Evolutionary conservation across 2,329 filamentous ascomycete genomes (phyloP), one percentile per base, ranked within the genome.

Genomic region (Clarireedia paspali): DNA sequence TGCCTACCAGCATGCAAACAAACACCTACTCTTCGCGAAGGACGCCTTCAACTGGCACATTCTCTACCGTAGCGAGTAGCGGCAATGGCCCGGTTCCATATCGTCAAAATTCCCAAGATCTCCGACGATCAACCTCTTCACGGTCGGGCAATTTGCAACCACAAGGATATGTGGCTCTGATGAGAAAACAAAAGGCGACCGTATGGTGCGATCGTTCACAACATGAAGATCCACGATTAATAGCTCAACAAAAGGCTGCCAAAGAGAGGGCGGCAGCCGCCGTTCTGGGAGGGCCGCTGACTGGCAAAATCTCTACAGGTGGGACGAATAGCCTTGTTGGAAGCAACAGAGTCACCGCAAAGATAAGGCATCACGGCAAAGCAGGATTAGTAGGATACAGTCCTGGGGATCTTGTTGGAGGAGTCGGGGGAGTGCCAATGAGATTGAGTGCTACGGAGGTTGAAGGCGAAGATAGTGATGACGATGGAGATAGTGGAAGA

Each of bases 161-260:
- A 1, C 79, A 79, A n/a, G 85, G 90, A 62, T 99, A 99, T 72
- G 94, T 99, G 51, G 91, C 94, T 38, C 79, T 96, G n/a, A 86
- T 99, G 74, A 84, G 94, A 60, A 92, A 91, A 70, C 94, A 99
- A 73, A 97, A 97, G 71, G 94, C 91, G 34, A 99, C 94, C 0
- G 94, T 99, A 4, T 99, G 94, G 94, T 96, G 91, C 75, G 94
- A 97, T 69, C 87, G 91, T 53, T 82, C 92, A 9, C 94, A 99
- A 70, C 85, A 89, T 60, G 91, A 97, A 72, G 94, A 99, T 70
- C 89, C 92, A 0, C 82, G 90, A 50, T 75, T 94, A 56, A 75
- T 87, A 4, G 91, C 90, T 27, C 87, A 91, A 66, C 91, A 95
- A 70, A 83, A 88, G 57, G 87, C 88, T 39, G 94, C 91, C 57